Conservation (phyloP, 164 flowering plant species). For the Brasenia schreberi region DNA sequence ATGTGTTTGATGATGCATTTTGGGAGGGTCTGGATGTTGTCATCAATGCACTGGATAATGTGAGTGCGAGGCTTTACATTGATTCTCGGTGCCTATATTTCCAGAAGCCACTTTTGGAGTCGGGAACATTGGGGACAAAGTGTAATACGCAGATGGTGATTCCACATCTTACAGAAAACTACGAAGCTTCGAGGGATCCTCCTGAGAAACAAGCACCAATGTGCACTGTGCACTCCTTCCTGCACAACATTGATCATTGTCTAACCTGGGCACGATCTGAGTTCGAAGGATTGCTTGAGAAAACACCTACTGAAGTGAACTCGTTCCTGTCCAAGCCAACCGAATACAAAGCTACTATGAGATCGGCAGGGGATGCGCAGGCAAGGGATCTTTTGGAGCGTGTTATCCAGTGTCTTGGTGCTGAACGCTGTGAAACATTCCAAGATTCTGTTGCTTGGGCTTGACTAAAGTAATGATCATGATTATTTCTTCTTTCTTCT, state of each 20-base stretch:
- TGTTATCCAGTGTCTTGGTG: conserved; percentile 65
- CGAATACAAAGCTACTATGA: conserved; percentile 49
- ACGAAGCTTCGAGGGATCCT: conserved; percentile 87
- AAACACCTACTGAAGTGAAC: conserved; percentile 87
- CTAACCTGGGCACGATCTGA: conserved; percentile 93
- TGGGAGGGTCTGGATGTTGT: conserved; percentile 72
- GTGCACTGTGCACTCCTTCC: conserved; percentile 92
- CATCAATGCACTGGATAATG: conserved; percentile 80
- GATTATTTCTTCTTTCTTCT: neutral
- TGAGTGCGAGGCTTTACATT: conserved; percentile 74
- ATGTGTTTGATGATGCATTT: conserved; percentile 67
- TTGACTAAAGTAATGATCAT: conserved; percentile 43
- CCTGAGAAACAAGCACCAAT: conserved; percentile 94
- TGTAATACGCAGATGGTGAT: conserved; percentile 95
- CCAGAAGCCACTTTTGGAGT: conserved; percentile 83
- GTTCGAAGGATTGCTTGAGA: conserved; percentile 88
- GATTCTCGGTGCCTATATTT: conserved; percentile 84
- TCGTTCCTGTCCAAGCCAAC: conserved; percentile 50
- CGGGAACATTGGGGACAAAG: conserved; percentile 83
- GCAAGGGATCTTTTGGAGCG: conserved; percentile 79
- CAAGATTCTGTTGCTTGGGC: conserved; percentile 87
- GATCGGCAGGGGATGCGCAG: conserved; percentile 74
- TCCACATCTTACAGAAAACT: conserved; percentile 77
- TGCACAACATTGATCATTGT: conserved; percentile 89
- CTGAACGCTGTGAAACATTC: conserved; percentile 58